Conservation (phyloP, 352 stramenopile genomes). For the Globisporangium heterothallicum region DNA sequence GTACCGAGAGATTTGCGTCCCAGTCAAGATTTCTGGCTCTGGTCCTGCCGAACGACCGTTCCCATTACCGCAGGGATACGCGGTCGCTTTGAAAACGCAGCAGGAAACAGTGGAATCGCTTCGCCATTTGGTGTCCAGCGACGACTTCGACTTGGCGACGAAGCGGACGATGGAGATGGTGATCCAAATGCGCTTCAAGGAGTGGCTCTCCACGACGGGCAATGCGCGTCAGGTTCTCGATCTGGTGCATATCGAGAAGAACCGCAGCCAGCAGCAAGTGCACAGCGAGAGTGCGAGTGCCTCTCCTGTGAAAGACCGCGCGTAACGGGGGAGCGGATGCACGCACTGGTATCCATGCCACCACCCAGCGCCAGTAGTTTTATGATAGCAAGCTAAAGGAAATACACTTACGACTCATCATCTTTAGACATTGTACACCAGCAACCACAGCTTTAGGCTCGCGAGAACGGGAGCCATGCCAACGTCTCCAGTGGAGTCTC, state of each 20-base stretch:
- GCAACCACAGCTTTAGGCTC: too few species aligned
- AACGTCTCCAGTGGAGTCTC: too few species aligned
- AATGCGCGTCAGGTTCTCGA: slow-evolving; percentile 88
- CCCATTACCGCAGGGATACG: slow-evolving; percentile 68
- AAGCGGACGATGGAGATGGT: slow-evolving; percentile 81
- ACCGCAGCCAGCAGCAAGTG: slow-evolving; percentile 12
- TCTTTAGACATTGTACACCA: too few species aligned
- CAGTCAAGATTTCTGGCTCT: slow-evolving; percentile 43
- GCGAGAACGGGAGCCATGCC: too few species aligned
- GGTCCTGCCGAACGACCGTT: slow-evolving; percentile 63
- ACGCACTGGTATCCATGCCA: too few species aligned
- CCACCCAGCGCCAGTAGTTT: not conserved
- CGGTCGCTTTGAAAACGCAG: slow-evolving; percentile 49
- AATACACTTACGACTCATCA: too few species aligned
- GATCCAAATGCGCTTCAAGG: slow-evolving; percentile 80
- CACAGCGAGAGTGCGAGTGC: slow-evolving; percentile 3
- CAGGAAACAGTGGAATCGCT: slow-evolving; percentile 75
- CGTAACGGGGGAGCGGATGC: too few species aligned
- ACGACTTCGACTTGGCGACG: slow-evolving; percentile 75
- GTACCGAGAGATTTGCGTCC: slow-evolving; percentile 67
- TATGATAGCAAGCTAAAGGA: not conserved
- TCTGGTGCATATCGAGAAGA: slow-evolving; percentile 75
- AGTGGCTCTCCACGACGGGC: slow-evolving; percentile 84
- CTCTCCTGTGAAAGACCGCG: slow-evolving; percentile 14
- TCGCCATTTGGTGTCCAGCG: slow-evolving; percentile 61